Base-by-base conservation (phyloP, 352 stramenopile species). In the Phytopythium mirpurense region DNA sequence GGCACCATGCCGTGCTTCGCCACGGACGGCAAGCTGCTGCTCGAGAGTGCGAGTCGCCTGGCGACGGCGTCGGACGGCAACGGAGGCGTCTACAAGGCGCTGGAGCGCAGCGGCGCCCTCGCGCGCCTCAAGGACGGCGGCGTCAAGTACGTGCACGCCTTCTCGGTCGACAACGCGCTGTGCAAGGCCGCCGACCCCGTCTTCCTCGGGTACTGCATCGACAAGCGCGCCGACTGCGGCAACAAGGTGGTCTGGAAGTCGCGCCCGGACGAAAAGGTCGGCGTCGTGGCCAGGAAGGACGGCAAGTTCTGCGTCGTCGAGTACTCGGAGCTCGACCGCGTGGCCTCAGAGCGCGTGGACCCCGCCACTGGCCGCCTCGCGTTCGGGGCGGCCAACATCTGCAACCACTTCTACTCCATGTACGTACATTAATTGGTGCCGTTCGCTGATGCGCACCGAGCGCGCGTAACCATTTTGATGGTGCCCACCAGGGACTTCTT, bases 91-190 rank as follows among this genome's bases (percentile, higher is more conserved):
- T 99, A 99, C 70, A 83, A 87, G 48, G 90, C 97, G 27, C 67
- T 99, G 32, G 63, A 86, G 19, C 74, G 76, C n/a, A 95, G 78
- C 40, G 96, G 96, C 4, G 79, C 90, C 11, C 65, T 99, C 5
- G 62, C 61, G 4, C 74, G 94, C 31, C 92, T 99, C 72, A 65
- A 83, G 37, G 24, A 60, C 10, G 56, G 66, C 9, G 93, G 92
- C 1, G 88, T 99, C 36, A 76, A 98, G 65, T 96, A 98, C 62
- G 59, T 99, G 52, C 95, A 99, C 67, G 90, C 97, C 3, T 99
- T 98, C 76, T 97, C 86, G 2, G 96, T 99, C 41, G 97, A 99
- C 68, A 99, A 99, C 74, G 91, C 88, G 23, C 70, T 99, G n/a
- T 96, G 96, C 34, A 96, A 96, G 54, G 87, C 95, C 11, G 91